Conservation (phyloP, 1,284 basidiomycete genomes). For the Rhodotorula sp. region DNA sequence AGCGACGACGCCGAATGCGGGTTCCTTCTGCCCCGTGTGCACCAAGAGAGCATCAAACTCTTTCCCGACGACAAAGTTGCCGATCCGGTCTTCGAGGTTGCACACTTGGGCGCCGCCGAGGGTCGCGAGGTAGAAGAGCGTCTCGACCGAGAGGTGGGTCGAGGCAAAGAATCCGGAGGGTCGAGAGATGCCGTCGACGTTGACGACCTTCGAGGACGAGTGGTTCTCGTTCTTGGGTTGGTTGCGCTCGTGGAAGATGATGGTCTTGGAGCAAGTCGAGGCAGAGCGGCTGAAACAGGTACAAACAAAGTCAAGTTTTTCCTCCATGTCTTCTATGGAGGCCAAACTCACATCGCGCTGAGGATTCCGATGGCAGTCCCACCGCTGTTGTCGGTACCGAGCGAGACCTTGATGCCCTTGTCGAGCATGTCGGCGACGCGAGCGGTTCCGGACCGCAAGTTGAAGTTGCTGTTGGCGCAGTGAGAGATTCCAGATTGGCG, state of each 20-base stretch:
- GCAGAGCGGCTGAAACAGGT: constrained; percentile 34
- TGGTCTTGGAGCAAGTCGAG: constrained; percentile 38
- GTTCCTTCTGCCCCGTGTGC: constrained; percentile 53
- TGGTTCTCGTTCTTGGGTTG: background rate
- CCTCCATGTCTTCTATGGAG: too few relatives aligned
- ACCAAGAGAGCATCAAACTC: constrained; percentile 85
- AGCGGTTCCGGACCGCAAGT: constrained; percentile 79
- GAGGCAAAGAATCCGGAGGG: constrained; percentile 53
- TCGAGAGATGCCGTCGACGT: constrained; percentile 36
- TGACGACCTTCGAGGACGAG: constrained; percentile 23
- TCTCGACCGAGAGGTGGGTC: constrained; percentile 67
- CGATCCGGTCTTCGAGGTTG: constrained; percentile 66
- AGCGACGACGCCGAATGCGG: background rate
- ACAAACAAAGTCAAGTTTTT: background rate
- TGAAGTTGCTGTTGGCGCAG: constrained; percentile 82
- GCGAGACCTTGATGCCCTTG: constrained; percentile 66
- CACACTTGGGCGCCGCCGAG: constrained; percentile 86
- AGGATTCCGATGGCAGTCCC: constrained; percentile 66
- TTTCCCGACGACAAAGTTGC: constrained; percentile 75
- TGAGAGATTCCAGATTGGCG: constrained; percentile 78
- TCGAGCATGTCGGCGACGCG: constrained; percentile 76
- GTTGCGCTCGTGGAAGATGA: constrained; percentile 31
- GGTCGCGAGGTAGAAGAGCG: constrained; percentile 86
- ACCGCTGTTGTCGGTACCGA: constrained; percentile 45
- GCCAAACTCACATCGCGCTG: constrained; percentile 65